phyloP scores from a whole-genome alignment of 1,139 yeast species.

The Suhomyces maxii region DNA sequence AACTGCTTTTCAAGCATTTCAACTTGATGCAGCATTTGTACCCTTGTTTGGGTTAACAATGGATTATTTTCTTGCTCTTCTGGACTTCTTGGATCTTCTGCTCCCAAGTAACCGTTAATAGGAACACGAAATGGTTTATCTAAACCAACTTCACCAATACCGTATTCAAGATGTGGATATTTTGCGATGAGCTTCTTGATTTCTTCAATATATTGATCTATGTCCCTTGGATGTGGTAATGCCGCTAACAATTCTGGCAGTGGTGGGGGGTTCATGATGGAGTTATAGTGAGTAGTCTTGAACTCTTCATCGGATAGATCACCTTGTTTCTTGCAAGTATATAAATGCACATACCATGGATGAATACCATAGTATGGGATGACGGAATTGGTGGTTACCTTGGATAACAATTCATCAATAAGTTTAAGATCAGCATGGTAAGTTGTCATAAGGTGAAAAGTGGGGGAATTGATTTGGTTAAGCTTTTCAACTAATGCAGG shows the following conservation, averaged over 20 bases:
- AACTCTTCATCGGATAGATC: slow-evolving; percentile 18
- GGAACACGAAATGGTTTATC: slow-evolving; percentile 79
- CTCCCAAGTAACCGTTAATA: slow-evolving; percentile 54
- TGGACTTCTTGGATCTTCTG: neutral
- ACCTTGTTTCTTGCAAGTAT: slow-evolving; percentile 1
- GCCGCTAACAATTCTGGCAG: slow-evolving; percentile 40
- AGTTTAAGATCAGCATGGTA: slow-evolving; percentile 49
- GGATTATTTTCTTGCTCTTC: neutral
- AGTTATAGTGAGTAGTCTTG: slow-evolving; percentile 54
- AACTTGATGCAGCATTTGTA: slow-evolving; percentile 64
- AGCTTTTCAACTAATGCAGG: slow-evolving; percentile 10
- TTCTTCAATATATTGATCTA: slow-evolving; percentile 37
- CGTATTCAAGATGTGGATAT: slow-evolving; percentile 21
- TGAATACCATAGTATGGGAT: slow-evolving; percentile 79
- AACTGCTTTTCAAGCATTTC: slow-evolving; percentile 52
- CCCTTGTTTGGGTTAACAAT: slow-evolving; percentile 48
- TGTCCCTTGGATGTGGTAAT: slow-evolving; percentile 63
- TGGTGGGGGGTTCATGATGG: slow-evolving; percentile 48
- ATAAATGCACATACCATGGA: slow-evolving; percentile 40
- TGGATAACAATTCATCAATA: slow-evolving; percentile 32
- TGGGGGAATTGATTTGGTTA: slow-evolving; percentile 1
- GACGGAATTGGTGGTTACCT: slow-evolving; percentile 27
- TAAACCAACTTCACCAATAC: slow-evolving; percentile 88
- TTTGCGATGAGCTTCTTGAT: slow-evolving; percentile 25
- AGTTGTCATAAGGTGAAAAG: slow-evolving; percentile 51